phyloP scores from a whole-genome alignment of 805 yeast genomes.

The Tetrapisispora namnaoensis region DNA sequence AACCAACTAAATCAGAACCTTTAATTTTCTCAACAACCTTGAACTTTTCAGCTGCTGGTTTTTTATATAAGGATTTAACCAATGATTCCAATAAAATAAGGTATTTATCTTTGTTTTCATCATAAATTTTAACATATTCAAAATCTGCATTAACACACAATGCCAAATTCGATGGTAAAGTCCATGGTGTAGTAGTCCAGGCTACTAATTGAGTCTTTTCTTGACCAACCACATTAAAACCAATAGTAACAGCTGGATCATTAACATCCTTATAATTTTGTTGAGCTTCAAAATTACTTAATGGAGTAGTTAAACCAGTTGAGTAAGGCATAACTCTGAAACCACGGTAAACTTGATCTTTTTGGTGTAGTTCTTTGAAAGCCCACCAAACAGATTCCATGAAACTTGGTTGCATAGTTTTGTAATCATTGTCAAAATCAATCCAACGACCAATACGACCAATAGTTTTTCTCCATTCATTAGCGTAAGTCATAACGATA shows the following conservation, averaged over 20 bases:
- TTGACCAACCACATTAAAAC: slow-evolving; percentile 72
- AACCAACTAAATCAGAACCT: slow-evolving; percentile 75
- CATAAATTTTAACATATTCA: slow-evolving; percentile 86
- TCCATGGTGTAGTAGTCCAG: slow-evolving; percentile 99
- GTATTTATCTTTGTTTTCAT: slow-evolving; percentile 73
- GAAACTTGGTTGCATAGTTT: slow-evolving; percentile 87
- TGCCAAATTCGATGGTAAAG: slow-evolving; percentile 88
- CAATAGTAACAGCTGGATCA: slow-evolving; percentile 93
- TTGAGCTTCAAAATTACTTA: slow-evolving; percentile 96
- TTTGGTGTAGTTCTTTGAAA: slow-evolving; percentile 76
- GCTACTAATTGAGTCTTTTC: slow-evolving; percentile 82
- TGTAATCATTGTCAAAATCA: slow-evolving; percentile 96
- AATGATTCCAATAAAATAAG: slow-evolving; percentile 80
- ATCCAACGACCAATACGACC: slow-evolving; percentile 98
- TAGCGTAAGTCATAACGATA: slow-evolving; percentile 95
- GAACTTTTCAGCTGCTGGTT: slow-evolving; percentile 83
- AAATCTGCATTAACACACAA: slow-evolving; percentile 85
- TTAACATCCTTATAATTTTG: slow-evolving; percentile 94
- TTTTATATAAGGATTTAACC: slow-evolving; percentile 78
- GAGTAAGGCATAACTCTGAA: slow-evolving; percentile 98
- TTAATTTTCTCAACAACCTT: slow-evolving; percentile 68
- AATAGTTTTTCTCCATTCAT: slow-evolving; percentile 87
- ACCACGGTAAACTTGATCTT: slow-evolving; percentile 88
- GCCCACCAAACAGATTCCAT: slow-evolving; percentile 99
- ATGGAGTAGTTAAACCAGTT: slow-evolving; percentile 92